These are phyloP conservation scores for Alternaria incomplexa DNA, from an alignment of 2,329 filamentous ascomycete genomes.

Conservation along the genomic window DNA sequence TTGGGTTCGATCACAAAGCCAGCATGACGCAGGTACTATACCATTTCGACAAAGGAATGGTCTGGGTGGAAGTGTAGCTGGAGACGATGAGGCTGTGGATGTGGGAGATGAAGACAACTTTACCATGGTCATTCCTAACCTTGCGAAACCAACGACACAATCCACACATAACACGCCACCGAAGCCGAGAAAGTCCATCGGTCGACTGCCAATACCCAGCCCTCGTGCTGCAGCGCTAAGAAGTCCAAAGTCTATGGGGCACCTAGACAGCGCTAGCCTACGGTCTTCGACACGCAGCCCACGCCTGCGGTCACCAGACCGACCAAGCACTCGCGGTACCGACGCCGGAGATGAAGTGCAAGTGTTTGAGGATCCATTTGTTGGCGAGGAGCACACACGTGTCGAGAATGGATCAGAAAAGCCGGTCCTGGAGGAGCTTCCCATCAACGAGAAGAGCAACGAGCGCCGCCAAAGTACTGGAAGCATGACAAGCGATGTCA, in stretches of 20 bases:
- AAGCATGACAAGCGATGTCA: conserved; percentile 30
- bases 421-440: conserved; percentile 58
- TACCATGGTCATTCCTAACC: conserved; percentile 58
- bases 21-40: conserved; percentile 35
- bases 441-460: conserved; percentile 55
- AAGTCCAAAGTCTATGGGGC: conserved; percentile 40
- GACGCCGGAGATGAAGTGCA: conserved; percentile 52
- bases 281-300: conserved; percentile 37
- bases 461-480: conserved; percentile 42
- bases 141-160: conserved; percentile 38
- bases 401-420: conserved; percentile 45
- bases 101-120: conserved; percentile 56
- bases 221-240: conserved; percentile 33
- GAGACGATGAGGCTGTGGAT: conserved; percentile 48
- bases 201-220: conserved; percentile 35
- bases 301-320: conserved; percentile 41
- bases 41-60: conserved; percentile 48
- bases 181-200: conserved; percentile 32
- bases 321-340: conserved; percentile 39
- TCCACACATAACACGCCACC: conserved; percentile 41
- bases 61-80: conserved; percentile 46
- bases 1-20: conserved; percentile 44
- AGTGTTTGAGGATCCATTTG: conserved; percentile 62
- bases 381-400: conserved; percentile 41
- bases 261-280: conserved; percentile 20